Evolutionary conservation across 2,329 filamentous ascomycete genomes (phyloP), one percentile per base, ranked within the genome.

Genomic region (Epichloe festucae): DNA sequence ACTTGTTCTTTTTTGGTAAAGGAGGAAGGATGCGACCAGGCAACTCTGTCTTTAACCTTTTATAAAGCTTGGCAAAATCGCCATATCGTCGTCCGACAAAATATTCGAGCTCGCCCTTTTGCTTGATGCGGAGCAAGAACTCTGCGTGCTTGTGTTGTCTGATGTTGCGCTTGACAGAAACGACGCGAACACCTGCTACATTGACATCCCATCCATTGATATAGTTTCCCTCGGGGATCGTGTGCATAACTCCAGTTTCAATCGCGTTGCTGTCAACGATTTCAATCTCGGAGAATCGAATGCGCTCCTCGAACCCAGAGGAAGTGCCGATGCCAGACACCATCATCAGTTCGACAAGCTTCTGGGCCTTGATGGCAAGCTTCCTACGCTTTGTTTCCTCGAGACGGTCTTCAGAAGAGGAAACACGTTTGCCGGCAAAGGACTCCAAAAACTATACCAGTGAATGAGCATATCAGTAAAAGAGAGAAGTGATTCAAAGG

Each of bases 321-420:
- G 93, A 89, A 1, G 93, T 98, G 36, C 87, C 88, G 53, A 98
- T 85, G 39, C 93, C 93, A 7, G 91, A 97, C 8, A 98, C 93
- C 89, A 98, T 96, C 93, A 98, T 98, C 55, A 98, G 75, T 74
- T 98, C 93, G 11, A 98, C 88, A 53, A 98, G 73, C 72, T 98
- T 98, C 67, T 93, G 85, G 46, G 87, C 89, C 76, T 98, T 98
- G 60, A 84, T 76, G 3, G 93, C 91, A 57, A 98, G 72, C 68
- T 98, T 98, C 57, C 84, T 79, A 53, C 93, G 81, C 73, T 98
- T 98, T 10, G 93, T 97, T 69, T 96, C 89, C 70, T 98, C 93
- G 34, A 97, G 73, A 4, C 93, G 82, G 65, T 98, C 93, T 70
- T 97, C 93, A 5, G 91, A 96, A 5, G 90, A 95, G 2, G 91